Percentiles rank a stretch among this genome's conserved stretches.
These are phyloP conservation scores for Sarcodon sp. DNA, from an alignment of 768 basidiomycete genomes.

Conservation along the genomic window DNA sequence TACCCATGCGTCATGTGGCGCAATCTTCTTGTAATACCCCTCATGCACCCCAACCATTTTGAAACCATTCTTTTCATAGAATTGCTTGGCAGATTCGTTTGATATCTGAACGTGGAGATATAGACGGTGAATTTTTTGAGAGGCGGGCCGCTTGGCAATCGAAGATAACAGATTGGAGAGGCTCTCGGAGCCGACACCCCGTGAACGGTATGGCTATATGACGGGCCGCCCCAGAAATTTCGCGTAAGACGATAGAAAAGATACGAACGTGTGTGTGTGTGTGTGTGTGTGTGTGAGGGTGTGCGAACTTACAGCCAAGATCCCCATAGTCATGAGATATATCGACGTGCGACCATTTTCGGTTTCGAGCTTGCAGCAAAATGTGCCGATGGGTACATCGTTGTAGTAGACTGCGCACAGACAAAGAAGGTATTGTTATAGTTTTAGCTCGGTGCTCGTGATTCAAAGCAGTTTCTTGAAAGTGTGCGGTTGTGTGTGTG, in stretches of 20 bases:
- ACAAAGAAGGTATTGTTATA: neutral
- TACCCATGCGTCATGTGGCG: constrained; percentile 78
- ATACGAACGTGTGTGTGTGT: too few relatives aligned
- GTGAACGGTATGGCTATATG: constrained; percentile 71
- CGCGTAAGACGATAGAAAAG: neutral
- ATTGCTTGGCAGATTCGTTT: constrained; percentile 62
- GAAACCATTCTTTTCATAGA: constrained; percentile 82
- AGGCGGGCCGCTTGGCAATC: constrained; percentile 40
- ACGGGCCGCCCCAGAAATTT: neutral
- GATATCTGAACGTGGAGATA: constrained; percentile 85
- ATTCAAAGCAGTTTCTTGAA: neutral
- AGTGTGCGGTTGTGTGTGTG: neutral
- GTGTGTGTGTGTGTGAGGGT: too few relatives aligned
- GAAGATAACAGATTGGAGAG: constrained; percentile 56
- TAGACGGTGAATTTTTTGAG: constrained; percentile 49
- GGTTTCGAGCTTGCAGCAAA: constrained; percentile 76
- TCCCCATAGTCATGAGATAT: constrained; percentile 89
- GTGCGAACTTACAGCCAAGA: constrained; percentile 57
- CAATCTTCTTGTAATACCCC: constrained; percentile 85
- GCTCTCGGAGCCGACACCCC: constrained; percentile 60
- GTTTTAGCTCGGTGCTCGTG: neutral
- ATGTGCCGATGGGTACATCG: constrained; percentile 82
- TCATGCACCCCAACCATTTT: constrained; percentile 48
- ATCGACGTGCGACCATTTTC: constrained; percentile 36
- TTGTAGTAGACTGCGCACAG: constrained; percentile 69